Evolutionary conservation across 1,284 basidiomycete genomes (phyloP).

Genomic region (Ceratobasidium sp.): DNA sequence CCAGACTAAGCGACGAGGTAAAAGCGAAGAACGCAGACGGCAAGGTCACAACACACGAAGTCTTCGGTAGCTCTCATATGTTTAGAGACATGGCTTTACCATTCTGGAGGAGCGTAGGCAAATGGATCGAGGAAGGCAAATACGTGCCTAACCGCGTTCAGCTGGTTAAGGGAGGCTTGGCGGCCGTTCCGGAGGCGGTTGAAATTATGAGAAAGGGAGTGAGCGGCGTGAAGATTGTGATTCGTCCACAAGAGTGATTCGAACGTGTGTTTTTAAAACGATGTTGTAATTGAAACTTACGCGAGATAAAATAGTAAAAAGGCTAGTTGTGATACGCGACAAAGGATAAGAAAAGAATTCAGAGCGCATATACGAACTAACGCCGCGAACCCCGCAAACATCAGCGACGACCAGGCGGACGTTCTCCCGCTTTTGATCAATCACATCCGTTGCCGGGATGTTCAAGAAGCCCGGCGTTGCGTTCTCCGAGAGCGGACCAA

Average conservation of each 20-base stretch:
- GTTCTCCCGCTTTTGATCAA: no score
- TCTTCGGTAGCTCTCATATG: conserved; percentile 13
- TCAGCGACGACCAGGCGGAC: conserved; percentile 1
- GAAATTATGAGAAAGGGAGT: conserved; percentile 42
- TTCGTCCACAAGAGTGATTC: conserved; percentile 42
- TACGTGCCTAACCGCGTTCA: conserved; percentile 22
- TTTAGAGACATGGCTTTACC: conserved; percentile 33
- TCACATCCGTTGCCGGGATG: conserved; percentile 31
- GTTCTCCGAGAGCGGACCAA: conserved; percentile 1
- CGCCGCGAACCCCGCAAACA: background rate
- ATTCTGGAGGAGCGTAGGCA: conserved; percentile 10
- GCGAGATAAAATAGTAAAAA: no score
- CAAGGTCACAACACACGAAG: background rate
- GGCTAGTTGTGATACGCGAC: no score
- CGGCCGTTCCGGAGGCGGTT: conserved; percentile 26
- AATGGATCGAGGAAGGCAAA: conserved; percentile 35
- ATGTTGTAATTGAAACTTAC: no score
- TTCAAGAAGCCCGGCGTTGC: conserved; percentile 44
- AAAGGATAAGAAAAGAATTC: no score
- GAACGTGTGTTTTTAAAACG: no score
- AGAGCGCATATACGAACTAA: background rate
- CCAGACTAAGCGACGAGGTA: conserved; percentile 1
- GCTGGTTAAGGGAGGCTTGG: conserved; percentile 28
- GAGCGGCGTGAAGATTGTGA: conserved; percentile 45
- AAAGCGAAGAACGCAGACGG: conserved; percentile 36